Evolutionary conservation across 2,329 filamentous ascomycete genomes (phyloP).

Genomic region (Colletotrichum sublineola): DNA sequence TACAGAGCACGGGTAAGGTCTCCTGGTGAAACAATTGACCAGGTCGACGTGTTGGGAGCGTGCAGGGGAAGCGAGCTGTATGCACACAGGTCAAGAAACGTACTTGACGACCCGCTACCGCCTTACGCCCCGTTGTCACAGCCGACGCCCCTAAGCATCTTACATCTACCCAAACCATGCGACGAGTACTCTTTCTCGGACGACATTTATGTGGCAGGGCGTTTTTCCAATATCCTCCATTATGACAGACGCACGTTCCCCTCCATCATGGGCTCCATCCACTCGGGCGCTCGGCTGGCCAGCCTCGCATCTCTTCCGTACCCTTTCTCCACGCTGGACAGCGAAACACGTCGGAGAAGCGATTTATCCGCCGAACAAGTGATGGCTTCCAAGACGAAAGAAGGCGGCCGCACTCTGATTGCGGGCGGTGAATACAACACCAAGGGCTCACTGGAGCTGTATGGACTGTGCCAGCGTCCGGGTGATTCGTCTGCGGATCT

Average conservation of each 20-base stretch:
- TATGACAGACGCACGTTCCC: slow-evolving; percentile 92
- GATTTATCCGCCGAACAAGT: slow-evolving; percentile 69
- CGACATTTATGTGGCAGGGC: slow-evolving; percentile 89
- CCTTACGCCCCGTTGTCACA: slow-evolving; percentile 81
- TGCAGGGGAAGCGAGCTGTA: slow-evolving; percentile 54
- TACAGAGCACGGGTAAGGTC: slow-evolving; percentile 63
- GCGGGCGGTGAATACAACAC: slow-evolving; percentile 93
- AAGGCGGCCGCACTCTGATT: slow-evolving; percentile 75
- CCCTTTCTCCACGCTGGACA: slow-evolving; percentile 73
- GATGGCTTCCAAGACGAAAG: slow-evolving; percentile 63
- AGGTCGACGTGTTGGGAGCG: slow-evolving; percentile 34
- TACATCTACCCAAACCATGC: slow-evolving; percentile 77
- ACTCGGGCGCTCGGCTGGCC: slow-evolving; percentile 86
- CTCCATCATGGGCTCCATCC: slow-evolving; percentile 78
- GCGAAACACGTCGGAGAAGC: slow-evolving; percentile 68
- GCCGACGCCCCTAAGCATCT: slow-evolving; percentile 84
- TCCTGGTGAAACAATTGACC: slow-evolving; percentile 47
- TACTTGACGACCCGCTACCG: slow-evolving; percentile 67
- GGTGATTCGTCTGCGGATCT: slow-evolving; percentile 41
- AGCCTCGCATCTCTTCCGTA: slow-evolving; percentile 78
- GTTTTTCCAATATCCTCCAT: slow-evolving; percentile 89
- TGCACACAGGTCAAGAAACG: slow-evolving; percentile 45
- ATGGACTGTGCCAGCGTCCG: slow-evolving; percentile 66
- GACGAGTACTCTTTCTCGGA: slow-evolving; percentile 70
- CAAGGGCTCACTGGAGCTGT: slow-evolving; percentile 91